phyloP scores from a whole-genome alignment of 805 yeast species.

The Danielozyma ontarioensis region DNA sequence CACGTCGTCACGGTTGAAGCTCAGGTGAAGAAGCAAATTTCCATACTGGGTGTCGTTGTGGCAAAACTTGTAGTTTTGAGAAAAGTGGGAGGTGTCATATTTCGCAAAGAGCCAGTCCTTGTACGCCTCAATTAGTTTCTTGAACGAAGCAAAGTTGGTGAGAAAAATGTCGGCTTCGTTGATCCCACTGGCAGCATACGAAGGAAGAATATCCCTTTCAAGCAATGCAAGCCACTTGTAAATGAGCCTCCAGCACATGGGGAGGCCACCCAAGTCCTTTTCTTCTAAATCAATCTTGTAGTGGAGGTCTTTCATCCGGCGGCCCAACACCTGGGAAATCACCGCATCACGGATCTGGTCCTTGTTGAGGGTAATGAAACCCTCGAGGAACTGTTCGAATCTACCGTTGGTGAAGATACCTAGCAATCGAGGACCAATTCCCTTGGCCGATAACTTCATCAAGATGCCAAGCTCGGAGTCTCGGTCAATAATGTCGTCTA shows the following conservation, averaged over 20 bases:
- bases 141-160: conserved; percentile 47
- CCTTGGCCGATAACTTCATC: conserved; percentile 64
- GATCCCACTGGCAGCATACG: conserved; percentile 26
- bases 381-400: conserved; percentile 85
- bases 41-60: conserved; percentile 98
- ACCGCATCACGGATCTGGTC: conserved; percentile 70
- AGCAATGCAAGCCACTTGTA: conserved; percentile 60
- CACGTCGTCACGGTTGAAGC: conserved; percentile 48
- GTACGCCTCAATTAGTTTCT: conserved; percentile 46
- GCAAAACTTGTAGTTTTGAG: conserved; percentile 65
- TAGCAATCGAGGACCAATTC: conserved; percentile 82
- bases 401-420: conserved; percentile 93
- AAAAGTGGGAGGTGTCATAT: conserved; percentile 41
- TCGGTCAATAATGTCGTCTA: conserved; percentile 80
- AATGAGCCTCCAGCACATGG: conserved; percentile 66
- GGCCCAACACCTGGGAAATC: conserved; percentile 78
- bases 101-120: conserved; percentile 54
- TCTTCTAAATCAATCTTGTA: conserved; percentile 62
- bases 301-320: conserved; percentile 95
- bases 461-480: conserved; percentile 70
- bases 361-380: conserved; percentile 72
- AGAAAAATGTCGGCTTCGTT: conserved; percentile 35
- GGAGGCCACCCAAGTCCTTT: conserved; percentile 53
- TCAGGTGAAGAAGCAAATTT: conserved; percentile 62
- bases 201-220: conserved; percentile 38